Conservation (phyloP, 305 asterid species). For the Fraxinus latifolia region DNA sequence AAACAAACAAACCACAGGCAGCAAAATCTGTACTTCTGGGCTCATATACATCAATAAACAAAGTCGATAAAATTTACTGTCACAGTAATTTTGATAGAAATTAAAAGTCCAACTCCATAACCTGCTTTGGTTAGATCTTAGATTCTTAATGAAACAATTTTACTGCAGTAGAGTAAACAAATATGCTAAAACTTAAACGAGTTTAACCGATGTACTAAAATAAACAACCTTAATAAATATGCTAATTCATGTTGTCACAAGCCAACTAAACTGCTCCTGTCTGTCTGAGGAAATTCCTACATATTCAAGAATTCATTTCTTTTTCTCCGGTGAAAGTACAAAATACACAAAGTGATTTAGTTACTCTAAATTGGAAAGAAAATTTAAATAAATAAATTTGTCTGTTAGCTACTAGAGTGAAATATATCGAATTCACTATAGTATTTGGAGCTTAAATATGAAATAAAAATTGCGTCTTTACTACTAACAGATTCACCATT, state of each 20-base stretch:
- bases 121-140: not conserved
- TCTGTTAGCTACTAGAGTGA: not conserved
- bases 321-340: slow-evolving; percentile 14
- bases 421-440: not conserved
- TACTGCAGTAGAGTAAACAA: not conserved
- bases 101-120: not conserved
- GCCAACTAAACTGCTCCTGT: not conserved
- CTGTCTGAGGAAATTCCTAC: slow-evolving; percentile 33
- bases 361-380: not conserved
- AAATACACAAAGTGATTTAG: not conserved
- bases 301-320: slow-evolving; percentile 24
- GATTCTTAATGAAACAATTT: not conserved
- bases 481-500: not conserved
- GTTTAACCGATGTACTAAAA: not conserved
- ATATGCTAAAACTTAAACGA: not conserved
- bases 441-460: not conserved
- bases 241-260: not conserved
- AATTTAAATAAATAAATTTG: no score
- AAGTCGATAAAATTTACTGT: not conserved
- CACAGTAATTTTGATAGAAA: not conserved
- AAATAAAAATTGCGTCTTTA: not conserved
- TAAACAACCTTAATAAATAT: not conserved
- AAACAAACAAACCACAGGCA: not conserved
- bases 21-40: not conserved
- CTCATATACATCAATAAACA: not conserved